Percentiles rank a stretch among this genome's conserved stretches.
These are phyloP conservation scores for Clonostachys rosea DNA, from an alignment of 2,329 filamentous ascomycete genomes.

Conservation along the genomic window DNA sequence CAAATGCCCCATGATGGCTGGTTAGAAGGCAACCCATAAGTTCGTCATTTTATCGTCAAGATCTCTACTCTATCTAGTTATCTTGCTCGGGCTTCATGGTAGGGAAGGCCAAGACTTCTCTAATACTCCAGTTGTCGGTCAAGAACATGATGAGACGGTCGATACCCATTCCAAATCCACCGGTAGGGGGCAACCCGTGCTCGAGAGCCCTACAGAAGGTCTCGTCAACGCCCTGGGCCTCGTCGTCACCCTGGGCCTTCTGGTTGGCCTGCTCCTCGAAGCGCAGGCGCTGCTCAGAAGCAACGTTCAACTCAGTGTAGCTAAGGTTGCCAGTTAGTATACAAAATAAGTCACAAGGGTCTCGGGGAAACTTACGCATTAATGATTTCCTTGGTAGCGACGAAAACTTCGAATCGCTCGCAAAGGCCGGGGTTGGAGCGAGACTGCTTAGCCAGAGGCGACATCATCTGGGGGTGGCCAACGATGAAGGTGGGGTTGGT, in stretches of 20 bases:
- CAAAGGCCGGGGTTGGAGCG: conserved; percentile 77
- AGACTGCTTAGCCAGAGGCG: conserved; percentile 93
- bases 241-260: conserved; percentile 95
- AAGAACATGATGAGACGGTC: conserved; percentile 94
- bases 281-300: conserved; percentile 86
- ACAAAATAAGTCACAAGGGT: neutral
- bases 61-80: conserved; percentile 1
- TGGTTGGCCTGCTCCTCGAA: conserved; percentile 89
- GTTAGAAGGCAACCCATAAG: neutral
- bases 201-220: conserved; percentile 90
- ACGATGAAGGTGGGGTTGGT: conserved; percentile 69
- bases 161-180: conserved; percentile 94
- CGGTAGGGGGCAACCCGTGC: conserved; percentile 87
- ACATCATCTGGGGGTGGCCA: conserved; percentile 74
- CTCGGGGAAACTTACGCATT: conserved; percentile 55
- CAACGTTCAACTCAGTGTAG: conserved; percentile 91
- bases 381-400: conserved; percentile 72
- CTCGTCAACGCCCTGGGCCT: conserved; percentile 94
- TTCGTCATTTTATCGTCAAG: neutral
- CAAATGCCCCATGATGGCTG: too few relatives aligned
- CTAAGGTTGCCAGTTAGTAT: conserved; percentile 8
- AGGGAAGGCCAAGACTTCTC: conserved; percentile 93
- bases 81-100: conserved; percentile 87
- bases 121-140: conserved; percentile 89
- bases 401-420: conserved; percentile 96